Evolutionary conservation across 1,284 basidiomycete genomes (phyloP), one percentile per base, ranked within the genome.

Genomic region (Flammula alnicola): DNA sequence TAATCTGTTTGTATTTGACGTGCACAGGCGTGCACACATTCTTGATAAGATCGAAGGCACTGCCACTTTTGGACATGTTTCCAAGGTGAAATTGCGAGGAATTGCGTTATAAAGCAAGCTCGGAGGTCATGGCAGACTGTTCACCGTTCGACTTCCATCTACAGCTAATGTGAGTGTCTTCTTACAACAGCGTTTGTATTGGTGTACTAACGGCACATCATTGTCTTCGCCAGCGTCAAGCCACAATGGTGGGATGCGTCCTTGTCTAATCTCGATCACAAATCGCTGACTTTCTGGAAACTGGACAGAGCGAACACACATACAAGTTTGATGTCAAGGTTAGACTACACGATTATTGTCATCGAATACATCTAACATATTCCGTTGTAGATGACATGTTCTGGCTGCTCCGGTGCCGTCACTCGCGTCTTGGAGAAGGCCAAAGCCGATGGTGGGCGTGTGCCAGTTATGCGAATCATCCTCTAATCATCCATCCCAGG

Each of bases 331-430:
- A 84, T 52, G 83, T 85, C 55, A 81, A 80, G 75, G 80, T 77
- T 53, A 12, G 52, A 9, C 7, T 0, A 10, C 10, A 16, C 26
- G 19, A n/a, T 33, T 7, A 37, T 14, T 39, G 20, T 47, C 25
- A 46, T 19, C n/a, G n/a, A 12, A 17, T 17, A 8, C 12, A 11
- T 11, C 31, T 27, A n/a, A 22, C 4, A 36, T 16, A 4, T 36
- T 31, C 17, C 3, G 3, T 4, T 29, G 19, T 20, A 91, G 86
- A 94, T 94, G 91, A 83, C 86, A 27, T 94, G 91, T 70, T 63
- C 68, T 27, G 91, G 92, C 25, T 94, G 91, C 73, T 91, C 89
- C 23, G 84, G 86, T 16, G 92, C 92, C 29, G 79, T 94, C 44
- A 76, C 73, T 19, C 81, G 89, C 27, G 91, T 85, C 9, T 74